Percentiles rank a stretch among this genome's conserved stretches.
These are phyloP conservation scores for Curvularia lunata DNA, from an alignment of 2,329 filamentous ascomycete species.

Conservation along the genomic window DNA sequence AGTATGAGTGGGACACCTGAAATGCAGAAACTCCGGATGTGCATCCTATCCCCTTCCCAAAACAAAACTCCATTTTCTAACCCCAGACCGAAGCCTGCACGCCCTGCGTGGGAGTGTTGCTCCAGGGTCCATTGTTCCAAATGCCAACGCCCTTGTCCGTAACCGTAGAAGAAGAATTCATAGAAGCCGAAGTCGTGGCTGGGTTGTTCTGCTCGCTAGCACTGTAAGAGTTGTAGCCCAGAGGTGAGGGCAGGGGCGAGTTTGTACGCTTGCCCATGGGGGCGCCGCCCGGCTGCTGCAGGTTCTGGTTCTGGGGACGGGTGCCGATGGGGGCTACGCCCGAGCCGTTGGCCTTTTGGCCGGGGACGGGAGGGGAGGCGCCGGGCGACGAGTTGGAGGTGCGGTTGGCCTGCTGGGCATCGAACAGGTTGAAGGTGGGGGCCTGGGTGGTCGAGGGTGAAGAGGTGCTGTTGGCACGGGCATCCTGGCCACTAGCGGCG, in stretches of 20 bases:
- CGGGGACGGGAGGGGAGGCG: constrained; percentile 75
- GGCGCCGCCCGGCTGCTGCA: constrained; percentile 64
- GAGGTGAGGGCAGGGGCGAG: constrained; percentile 88
- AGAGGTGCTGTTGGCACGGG: constrained; percentile 81
- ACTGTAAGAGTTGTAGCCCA: constrained; percentile 69
- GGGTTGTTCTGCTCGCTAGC: constrained; percentile 60
- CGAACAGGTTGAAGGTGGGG: constrained; percentile 56
- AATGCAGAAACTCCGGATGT: constrained; percentile 54
- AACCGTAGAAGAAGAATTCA: constrained; percentile 61
- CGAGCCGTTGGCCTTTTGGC: constrained; percentile 64
- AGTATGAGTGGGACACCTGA: constrained; percentile 51
- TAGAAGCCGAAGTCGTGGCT: constrained; percentile 58
- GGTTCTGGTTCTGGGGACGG: constrained; percentile 68
- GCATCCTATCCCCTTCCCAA: constrained; percentile 44
- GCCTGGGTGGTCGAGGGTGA: constrained; percentile 76
- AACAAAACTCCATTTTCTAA: constrained; percentile 56
- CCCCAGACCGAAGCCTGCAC: constrained; percentile 96
- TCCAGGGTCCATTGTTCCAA: constrained; percentile 88
- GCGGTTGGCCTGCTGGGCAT: constrained; percentile 70
- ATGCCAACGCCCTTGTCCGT: constrained; percentile 55
- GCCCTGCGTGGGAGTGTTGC: constrained; percentile 70
- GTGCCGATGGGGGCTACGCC: constrained; percentile 93
- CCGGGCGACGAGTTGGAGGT: constrained; percentile 88
- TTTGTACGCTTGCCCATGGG: constrained; percentile 81
- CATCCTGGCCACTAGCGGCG: constrained; percentile 60